Conservation (phyloP, 208 protist genomes). For the Vickermania ingenoplastis region DNA sequence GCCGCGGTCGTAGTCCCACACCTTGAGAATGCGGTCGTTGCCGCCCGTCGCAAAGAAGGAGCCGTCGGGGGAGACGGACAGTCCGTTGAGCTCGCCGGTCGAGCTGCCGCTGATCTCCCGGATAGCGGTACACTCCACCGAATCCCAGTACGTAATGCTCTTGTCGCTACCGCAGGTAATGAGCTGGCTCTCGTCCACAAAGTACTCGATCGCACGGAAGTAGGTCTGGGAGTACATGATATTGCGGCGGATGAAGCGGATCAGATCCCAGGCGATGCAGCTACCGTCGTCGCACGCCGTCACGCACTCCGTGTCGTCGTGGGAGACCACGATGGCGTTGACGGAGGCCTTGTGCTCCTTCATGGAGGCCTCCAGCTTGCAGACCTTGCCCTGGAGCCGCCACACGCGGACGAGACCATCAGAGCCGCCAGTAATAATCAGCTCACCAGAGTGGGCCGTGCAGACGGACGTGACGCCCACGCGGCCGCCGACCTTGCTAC, state of each 20-base stretch:
- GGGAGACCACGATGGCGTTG: conserved; percentile 74
- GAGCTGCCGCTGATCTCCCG: conserved; percentile 88
- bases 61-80: conserved; percentile 84
- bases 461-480: conserved; percentile 88
- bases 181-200: conserved; percentile 90
- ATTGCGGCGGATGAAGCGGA: conserved; percentile 85
- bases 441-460: conserved; percentile 43
- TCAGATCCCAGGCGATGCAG: conserved; percentile 94
- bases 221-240: conserved; percentile 94
- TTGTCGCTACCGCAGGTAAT: conserved; percentile 92
- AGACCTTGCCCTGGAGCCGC: conserved; percentile 50
- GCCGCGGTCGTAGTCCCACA: conserved; percentile 93
- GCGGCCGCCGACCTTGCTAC: conserved; percentile 28
- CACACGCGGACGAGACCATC: conserved; percentile 92
- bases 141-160: conserved; percentile 93
- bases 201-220: conserved; percentile 89
- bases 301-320: conserved; percentile 90
- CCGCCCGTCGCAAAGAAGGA: conserved; percentile 88
- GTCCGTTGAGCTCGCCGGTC: conserved; percentile 85
- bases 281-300: conserved; percentile 91
- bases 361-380: conserved; percentile 89
- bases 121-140: conserved; percentile 89
- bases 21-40: conserved; percentile 90
- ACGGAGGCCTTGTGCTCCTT: conserved; percentile 94
- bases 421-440: conserved; percentile 86